phyloP scores from a whole-genome alignment of 345 rosid genomes.

The Euphorbia pulcherrima region DNA sequence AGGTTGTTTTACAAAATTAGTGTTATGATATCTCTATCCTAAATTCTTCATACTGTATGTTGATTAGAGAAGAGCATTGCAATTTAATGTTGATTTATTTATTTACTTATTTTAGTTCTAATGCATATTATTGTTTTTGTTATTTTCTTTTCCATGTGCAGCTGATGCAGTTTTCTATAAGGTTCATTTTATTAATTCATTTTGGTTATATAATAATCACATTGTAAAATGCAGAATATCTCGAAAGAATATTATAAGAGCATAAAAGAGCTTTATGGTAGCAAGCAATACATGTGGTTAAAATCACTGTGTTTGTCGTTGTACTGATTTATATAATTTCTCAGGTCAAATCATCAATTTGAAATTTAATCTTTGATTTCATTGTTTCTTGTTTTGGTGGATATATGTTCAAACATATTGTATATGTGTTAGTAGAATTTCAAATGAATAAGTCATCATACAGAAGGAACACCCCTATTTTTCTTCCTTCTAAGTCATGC shows the following conservation, averaged over 20 bases:
- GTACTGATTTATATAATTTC: too few species aligned
- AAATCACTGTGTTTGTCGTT: too few species aligned
- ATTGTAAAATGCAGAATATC: background rate
- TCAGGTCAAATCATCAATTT: constrained; percentile 5
- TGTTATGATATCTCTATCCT: background rate
- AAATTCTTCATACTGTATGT: background rate
- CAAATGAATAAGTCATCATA: background rate
- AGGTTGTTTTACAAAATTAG: background rate
- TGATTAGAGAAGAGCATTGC: background rate
- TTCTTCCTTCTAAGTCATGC: background rate
- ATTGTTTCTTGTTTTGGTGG: background rate
- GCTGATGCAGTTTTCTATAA: constrained; percentile 64
- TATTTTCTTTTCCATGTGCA: constrained; percentile 39
- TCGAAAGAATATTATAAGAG: background rate
- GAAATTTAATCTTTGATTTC: background rate
- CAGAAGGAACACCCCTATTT: constrained; percentile 4
- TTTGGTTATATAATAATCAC: background rate
- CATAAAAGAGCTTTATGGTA: background rate
- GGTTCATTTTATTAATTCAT: constrained; percentile 38
- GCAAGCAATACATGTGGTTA: too few species aligned
- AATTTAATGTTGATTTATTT: constrained; percentile 11
- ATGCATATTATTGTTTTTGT: constrained; percentile 3
- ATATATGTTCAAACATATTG: background rate
- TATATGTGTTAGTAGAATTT: background rate
- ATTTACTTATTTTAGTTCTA: constrained; percentile 9